Evolutionary conservation across 345 rosid genomes (phyloP).

Genomic region (Ailanthus altissimus): DNA sequence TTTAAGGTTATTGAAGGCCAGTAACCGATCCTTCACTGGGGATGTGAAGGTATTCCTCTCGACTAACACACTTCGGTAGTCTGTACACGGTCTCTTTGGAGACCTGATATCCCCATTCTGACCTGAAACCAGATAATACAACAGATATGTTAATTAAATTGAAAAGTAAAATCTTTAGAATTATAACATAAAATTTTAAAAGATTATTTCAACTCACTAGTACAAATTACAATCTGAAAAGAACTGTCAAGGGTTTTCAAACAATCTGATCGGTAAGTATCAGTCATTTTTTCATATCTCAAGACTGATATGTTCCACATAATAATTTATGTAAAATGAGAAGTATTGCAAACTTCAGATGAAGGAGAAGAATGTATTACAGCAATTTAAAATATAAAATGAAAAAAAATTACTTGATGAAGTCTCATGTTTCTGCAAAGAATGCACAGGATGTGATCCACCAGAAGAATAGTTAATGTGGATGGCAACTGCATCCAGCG

Average conservation of each 20-base stretch:
- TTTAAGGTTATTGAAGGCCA: slow-evolving; percentile 56
- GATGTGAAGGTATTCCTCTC: slow-evolving; percentile 80
- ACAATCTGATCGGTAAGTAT: background rate
- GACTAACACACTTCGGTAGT: slow-evolving; percentile 81
- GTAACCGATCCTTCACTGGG: slow-evolving; percentile 76
- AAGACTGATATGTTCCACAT: background rate
- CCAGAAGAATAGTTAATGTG: slow-evolving; percentile 55
- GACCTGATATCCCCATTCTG: slow-evolving; percentile 84
- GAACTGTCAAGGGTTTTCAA: background rate
- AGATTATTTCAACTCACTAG: background rate
- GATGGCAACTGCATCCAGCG: slow-evolving; percentile 77
- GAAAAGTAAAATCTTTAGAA: background rate
- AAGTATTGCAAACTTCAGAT: background rate
- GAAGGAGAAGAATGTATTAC: background rate
- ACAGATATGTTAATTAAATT: slow-evolving; percentile 7
- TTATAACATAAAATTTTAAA: background rate
- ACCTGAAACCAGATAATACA: slow-evolving; percentile 48
- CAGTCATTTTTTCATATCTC: background rate
- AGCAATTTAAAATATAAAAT: slow-evolving; percentile 8
- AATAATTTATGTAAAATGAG: slow-evolving; percentile 4
- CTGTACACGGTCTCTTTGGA: slow-evolving; percentile 63
- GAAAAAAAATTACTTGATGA: slow-evolving; percentile 46
- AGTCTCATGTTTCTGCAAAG: slow-evolving; percentile 54
- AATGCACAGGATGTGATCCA: slow-evolving; percentile 41
- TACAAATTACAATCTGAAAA: background rate